A percentile compares a stretch with the other conserved stretches of the same genome.
Evolutionary conservation across 2,329 filamentous ascomycete genomes (phyloP).

Genomic region (Fusarium austroafricanum): DNA sequence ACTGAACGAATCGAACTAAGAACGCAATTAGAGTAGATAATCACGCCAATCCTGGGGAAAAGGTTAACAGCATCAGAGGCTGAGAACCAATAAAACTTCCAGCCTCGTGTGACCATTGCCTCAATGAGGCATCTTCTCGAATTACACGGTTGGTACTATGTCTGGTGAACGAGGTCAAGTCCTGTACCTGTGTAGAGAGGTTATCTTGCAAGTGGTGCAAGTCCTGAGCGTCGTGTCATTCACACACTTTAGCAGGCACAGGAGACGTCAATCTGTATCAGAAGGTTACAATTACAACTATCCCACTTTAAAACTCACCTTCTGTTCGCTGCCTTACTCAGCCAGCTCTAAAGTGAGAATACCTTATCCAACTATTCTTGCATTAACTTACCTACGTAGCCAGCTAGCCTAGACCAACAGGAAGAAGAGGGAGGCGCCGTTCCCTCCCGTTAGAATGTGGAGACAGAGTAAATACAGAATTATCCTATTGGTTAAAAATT

Average conservation of each 20-base stretch:
- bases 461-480: slow-evolving; percentile 15
- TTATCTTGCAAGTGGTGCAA: not conserved
- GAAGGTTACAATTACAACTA: not conserved
- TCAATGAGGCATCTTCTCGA: not conserved
- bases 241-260: not conserved
- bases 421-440: slow-evolving; percentile 33
- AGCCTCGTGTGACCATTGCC: slow-evolving; percentile 5
- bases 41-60: slow-evolving; percentile 24
- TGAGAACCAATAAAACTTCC: slow-evolving; percentile 16
- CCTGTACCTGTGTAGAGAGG: not conserved
- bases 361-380: not conserved
- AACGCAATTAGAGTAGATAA: slow-evolving; percentile 5
- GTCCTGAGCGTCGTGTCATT: not conserved
- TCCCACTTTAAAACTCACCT: not conserved
- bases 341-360: not conserved
- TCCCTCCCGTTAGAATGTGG: slow-evolving; percentile 22
- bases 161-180: slow-evolving; percentile 6
- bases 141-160: not conserved
- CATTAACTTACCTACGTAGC: no score
- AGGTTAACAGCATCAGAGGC: not conserved
- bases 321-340: not conserved
- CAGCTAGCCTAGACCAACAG: not conserved
- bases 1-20: slow-evolving; percentile 25
- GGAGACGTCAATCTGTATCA: not conserved
- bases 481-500: slow-evolving; percentile 36